Evolutionary conservation across 1,284 basidiomycete species (phyloP).

Genomic region (Cryptococcus hybrid): DNA sequence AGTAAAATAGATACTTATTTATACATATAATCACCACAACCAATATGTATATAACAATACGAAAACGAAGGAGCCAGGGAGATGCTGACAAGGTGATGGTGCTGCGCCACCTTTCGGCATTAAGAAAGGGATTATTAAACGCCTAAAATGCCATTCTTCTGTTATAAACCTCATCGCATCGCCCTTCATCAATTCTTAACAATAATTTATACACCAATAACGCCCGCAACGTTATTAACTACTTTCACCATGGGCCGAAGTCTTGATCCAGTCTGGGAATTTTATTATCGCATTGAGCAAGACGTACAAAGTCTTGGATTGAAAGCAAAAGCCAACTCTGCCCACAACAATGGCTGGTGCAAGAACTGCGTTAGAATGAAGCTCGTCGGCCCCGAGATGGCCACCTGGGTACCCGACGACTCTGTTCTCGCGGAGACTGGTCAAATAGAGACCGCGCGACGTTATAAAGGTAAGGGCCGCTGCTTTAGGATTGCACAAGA

Average conservation of each 20-base stretch:
- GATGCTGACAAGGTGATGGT: too few species aligned
- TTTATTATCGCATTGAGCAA: conserved; percentile 1
- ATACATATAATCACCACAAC: too few species aligned
- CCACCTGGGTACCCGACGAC: not conserved
- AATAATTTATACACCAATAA: not conserved
- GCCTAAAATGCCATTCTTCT: not conserved
- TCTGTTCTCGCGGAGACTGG: not conserved
- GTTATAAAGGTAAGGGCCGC: conserved; percentile 2
- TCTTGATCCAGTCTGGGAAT: conserved; percentile 3
- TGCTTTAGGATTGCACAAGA: not conserved
- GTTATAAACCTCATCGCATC: not conserved
- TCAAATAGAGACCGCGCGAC: not conserved
- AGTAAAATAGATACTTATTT: too few species aligned
- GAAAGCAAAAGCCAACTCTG: conserved; percentile 2
- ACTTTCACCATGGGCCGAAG: conserved; percentile 1
- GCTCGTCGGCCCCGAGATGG: not conserved
- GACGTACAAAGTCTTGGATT: not conserved
- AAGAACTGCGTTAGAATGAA: conserved; percentile 1
- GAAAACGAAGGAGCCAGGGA: too few species aligned
- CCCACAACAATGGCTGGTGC: conserved; percentile 4
- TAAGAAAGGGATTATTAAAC: not conserved
- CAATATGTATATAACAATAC: too few species aligned
- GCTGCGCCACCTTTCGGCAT: not conserved
- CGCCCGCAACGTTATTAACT: not conserved
- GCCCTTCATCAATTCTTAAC: not conserved